Evolutionary conservation across 495 filamentous ascomycete genomes (phyloP).

Genomic region (Lasiosphaeria miniovina): DNA sequence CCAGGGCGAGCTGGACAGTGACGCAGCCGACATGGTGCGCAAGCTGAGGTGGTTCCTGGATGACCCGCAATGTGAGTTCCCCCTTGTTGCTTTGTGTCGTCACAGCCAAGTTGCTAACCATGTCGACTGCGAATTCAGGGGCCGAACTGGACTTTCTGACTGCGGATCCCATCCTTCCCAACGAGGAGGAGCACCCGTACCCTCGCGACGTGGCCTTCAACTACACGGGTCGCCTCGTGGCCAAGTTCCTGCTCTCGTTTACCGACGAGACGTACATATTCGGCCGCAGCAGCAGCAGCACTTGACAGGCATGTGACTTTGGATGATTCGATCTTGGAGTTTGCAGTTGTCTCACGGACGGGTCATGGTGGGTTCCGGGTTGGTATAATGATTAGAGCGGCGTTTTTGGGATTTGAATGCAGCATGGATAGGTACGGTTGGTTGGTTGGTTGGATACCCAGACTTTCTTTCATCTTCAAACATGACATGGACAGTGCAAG

Average conservation of each 20-base stretch:
- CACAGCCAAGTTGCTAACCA: slow-evolving; percentile 15
- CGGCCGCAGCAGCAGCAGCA: background rate
- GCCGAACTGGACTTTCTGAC: slow-evolving; percentile 46
- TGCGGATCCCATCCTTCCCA: slow-evolving; percentile 42
- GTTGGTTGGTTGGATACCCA: too few species aligned
- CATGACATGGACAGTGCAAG: too few species aligned
- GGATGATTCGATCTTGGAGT: background rate
- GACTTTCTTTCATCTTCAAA: too few species aligned
- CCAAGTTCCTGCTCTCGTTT: slow-evolving; percentile 51
- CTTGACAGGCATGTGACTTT: background rate
- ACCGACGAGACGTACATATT: slow-evolving; percentile 39
- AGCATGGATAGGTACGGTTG: too few species aligned
- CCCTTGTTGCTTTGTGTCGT: slow-evolving; percentile 15
- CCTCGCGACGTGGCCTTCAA: slow-evolving; percentile 43
- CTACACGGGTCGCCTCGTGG: slow-evolving; percentile 47
- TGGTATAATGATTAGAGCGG: too few species aligned
- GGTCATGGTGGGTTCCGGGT: too few species aligned
- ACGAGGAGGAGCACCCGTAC: slow-evolving; percentile 41
- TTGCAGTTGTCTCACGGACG: background rate
- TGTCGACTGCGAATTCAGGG: slow-evolving; percentile 26
- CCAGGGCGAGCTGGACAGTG: slow-evolving; percentile 37
- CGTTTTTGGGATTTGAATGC: too few species aligned
- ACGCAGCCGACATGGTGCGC: slow-evolving; percentile 41
- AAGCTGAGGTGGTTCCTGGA: slow-evolving; percentile 39
- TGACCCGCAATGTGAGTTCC: slow-evolving; percentile 34